A percentile compares a stretch with the other conserved stretches of the same genome.
Evolutionary conservation across 805 yeast genomes (phyloP).

Genomic region (Candida manassasensis): DNA sequence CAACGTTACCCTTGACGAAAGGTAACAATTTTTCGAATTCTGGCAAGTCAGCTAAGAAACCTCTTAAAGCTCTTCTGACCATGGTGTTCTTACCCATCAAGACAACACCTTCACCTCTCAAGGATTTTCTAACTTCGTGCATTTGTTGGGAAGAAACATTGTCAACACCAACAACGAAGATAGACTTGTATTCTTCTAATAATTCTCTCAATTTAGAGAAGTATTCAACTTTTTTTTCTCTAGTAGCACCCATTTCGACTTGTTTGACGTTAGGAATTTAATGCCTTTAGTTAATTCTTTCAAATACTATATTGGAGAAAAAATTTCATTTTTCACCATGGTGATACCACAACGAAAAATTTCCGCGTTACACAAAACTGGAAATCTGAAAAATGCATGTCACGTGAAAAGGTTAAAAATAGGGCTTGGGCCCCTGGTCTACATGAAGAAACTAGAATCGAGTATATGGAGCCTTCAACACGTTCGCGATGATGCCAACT

Average conservation of each 20-base stretch:
- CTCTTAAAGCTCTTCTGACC: constrained; percentile 99
- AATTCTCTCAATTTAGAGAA: constrained; percentile 92
- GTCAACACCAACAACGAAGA: constrained; percentile 99
- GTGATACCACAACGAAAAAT: constrained; percentile 4
- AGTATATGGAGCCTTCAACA: too few species aligned
- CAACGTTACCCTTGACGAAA: constrained; percentile 95
- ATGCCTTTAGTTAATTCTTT: constrained; percentile 44
- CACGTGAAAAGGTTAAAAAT: too few species aligned
- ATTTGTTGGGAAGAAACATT: constrained; percentile 99
- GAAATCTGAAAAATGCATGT: not conserved
- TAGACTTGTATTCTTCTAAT: constrained; percentile 94
- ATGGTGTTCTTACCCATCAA: constrained; percentile 99
- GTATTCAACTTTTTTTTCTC: constrained; percentile 96
- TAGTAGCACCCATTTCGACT: constrained; percentile 99
- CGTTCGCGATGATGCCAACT: too few species aligned
- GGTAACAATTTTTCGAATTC: constrained; percentile 95
- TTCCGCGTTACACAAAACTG: not conserved
- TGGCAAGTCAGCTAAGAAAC: constrained; percentile 88
- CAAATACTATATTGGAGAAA: not conserved
- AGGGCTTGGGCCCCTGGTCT: too few species aligned
- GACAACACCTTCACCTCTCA: constrained; percentile 92
- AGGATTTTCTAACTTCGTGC: constrained; percentile 98
- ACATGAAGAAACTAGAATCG: too few species aligned
- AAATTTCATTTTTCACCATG: constrained; percentile 1
- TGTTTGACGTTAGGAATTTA: constrained; percentile 83